Conservation (phyloP, 176 grass and related monocot species). For the Oryza glumipatula region DNA sequence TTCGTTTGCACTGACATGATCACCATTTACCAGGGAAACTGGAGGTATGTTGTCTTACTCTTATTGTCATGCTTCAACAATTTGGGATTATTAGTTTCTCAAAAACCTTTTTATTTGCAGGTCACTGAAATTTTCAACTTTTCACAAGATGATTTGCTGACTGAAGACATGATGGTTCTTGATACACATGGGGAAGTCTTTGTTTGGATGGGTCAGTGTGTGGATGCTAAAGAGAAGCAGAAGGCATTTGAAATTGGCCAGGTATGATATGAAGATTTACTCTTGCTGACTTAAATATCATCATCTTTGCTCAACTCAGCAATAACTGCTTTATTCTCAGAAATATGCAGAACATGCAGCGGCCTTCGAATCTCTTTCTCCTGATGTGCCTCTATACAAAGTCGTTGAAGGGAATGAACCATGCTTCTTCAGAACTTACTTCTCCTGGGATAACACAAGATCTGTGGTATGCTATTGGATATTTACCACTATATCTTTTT, state of each 20-base stretch:
- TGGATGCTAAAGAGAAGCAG: conserved; percentile 81
- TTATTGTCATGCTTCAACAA: conserved; percentile 17
- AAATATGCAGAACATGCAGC: conserved; percentile 80
- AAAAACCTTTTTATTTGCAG: conserved; percentile 46
- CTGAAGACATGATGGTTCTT: conserved; percentile 85
- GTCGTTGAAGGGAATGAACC: conserved; percentile 88
- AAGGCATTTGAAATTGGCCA: conserved; percentile 81
- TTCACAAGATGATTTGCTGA: conserved; percentile 97
- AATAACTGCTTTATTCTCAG: conserved; percentile 46
- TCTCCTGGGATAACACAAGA: conserved; percentile 87
- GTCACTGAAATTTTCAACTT: conserved; percentile 88
- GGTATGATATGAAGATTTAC: conserved; percentile 47
- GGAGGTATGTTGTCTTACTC: conserved; percentile 57
- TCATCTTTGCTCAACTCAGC: conserved; percentile 22
- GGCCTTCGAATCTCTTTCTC: conserved; percentile 69
- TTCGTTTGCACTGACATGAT: conserved; percentile 18
- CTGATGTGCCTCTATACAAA: conserved; percentile 77
- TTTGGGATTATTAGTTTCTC: conserved; percentile 15
- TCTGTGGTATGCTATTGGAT: conserved; percentile 57
- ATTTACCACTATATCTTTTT: conserved; percentile 27
- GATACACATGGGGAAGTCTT: conserved; percentile 85
- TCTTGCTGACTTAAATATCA: conserved; percentile 29
- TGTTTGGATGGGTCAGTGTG: conserved; percentile 88
- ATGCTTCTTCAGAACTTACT: conserved; percentile 91
- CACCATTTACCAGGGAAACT: conserved; percentile 64